A percentile compares a stretch with the other conserved stretches of the same genome.
Conservation (phyloP, 257 asterid genomes). For the Solanum virginianum region DNA sequence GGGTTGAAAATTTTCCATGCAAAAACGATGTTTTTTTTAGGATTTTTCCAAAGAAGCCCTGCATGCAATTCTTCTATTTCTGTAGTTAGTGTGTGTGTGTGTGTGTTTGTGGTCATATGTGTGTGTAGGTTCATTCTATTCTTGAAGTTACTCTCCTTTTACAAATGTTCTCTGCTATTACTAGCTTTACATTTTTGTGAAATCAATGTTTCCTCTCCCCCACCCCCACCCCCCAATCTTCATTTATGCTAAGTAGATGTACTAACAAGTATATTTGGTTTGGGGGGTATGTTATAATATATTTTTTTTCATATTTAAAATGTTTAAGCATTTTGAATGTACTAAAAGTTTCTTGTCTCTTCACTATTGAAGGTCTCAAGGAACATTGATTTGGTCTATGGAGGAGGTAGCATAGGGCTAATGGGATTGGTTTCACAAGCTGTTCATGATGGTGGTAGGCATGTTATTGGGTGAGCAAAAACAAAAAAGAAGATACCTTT, state of each 20-base stretch:
- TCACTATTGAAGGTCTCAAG: conserved; percentile 44
- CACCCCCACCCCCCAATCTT: conserved; percentile 11
- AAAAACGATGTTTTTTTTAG: not conserved
- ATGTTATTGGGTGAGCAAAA: conserved; percentile 60
- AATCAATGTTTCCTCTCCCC: conserved; percentile 4
- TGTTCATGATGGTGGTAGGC: conserved; percentile 91
- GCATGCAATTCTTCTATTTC: not conserved
- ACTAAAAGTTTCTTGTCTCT: not conserved
- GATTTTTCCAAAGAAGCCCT: not conserved
- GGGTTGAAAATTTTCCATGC: conserved; percentile 1
- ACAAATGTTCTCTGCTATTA: not conserved
- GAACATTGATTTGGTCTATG: conserved; percentile 93
- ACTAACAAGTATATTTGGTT: not conserved
- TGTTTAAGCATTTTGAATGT: not conserved
- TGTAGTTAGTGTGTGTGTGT: not conserved
- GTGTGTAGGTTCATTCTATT: not conserved
- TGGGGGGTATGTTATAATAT: not conserved
- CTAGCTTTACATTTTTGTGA: conserved; percentile 5
- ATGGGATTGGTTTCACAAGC: conserved; percentile 95
- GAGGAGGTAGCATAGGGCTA: conserved; percentile 97
- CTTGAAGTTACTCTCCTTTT: not conserved
- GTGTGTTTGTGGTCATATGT: not conserved
- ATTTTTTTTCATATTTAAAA: too few species aligned
- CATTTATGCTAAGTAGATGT: not conserved
- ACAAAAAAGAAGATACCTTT: not conserved